Evolutionary conservation across 2,329 filamentous ascomycete genomes (phyloP), one percentile per base, ranked within the genome.

Genomic region (Pestalotiopsis sp.): DNA sequence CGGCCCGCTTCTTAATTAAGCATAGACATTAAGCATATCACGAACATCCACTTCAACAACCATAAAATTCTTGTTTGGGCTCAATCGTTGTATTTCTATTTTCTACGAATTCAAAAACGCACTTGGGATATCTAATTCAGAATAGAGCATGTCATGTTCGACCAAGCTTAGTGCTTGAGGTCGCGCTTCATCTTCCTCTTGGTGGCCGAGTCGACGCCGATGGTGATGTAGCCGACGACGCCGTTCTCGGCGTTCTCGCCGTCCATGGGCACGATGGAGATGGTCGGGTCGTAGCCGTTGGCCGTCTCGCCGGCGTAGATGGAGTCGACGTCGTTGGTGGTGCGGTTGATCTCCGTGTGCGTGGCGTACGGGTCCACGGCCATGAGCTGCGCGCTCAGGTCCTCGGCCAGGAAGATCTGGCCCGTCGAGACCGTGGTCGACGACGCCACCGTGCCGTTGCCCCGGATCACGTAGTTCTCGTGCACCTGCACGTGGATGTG

Each of bases 331-430:
- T 62, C 73, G 66, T 81, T 82, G 14, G 73, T 76, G 11, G 78
- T 80, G 12, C 80, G 77, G 64, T 80, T 76, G 57, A 81, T 79
- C 70, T 76, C 27, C 1, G 75, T 79, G 67, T 81, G 78, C 5
- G 68, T 73, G 3, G 38, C 72, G 60, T 81, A 81, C 2, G 79
- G 79, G 68, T 79, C 73, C 3, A 79, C 58, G 1, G 74, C 75
- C 76, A 80, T 79, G 23, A 81, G 74, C 67, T 77, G 71, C 63
- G 75, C 52, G 11, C 72, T 72, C 57, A 71, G 56, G 61, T 60
- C 64, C 64, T 72, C 71, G 11, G 45, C 67, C 14, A 72, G 64
- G 69, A 67, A 73, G 39, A 72, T 45, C 68, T 72, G 71, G 0
- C 71, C 70, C 9, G 68, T 71, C 57, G 70, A 70, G 9, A 70